phyloP scores from a whole-genome alignment of 257 asterid genomes.

The Linderniella brevidens region DNA sequence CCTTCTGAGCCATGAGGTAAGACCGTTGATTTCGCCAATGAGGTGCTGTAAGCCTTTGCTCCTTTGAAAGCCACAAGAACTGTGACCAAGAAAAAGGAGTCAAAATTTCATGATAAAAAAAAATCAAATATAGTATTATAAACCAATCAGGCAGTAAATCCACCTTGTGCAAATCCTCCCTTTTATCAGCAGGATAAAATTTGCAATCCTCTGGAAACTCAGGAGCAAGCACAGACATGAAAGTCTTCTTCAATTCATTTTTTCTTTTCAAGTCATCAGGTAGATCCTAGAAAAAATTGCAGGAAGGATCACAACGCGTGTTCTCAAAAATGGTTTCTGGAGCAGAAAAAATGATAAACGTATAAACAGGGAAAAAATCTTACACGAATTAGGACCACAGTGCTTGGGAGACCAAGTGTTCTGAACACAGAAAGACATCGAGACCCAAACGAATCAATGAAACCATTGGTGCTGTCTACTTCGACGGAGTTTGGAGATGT shows the following conservation, averaged over 20 bases:
- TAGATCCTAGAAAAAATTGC: constrained; percentile 37
- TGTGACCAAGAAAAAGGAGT: constrained; percentile 15
- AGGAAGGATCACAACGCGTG: constrained; percentile 3
- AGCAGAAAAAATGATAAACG: background rate
- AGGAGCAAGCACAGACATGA: constrained; percentile 49
- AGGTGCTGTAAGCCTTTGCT: constrained; percentile 63
- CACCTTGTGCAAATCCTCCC: constrained; percentile 88
- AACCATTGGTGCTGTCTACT: constrained; percentile 22
- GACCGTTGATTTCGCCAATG: constrained; percentile 83
- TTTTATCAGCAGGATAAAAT: constrained; percentile 69
- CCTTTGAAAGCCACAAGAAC: constrained; percentile 79
- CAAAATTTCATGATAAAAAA: constrained; percentile 4
- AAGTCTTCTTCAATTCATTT: constrained; percentile 53
- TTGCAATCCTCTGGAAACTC: constrained; percentile 92
- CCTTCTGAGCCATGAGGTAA: constrained; percentile 82
- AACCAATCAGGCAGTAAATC: background rate
- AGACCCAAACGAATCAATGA: constrained; percentile 82
- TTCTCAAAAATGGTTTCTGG: constrained; percentile 3
- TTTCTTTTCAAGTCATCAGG: constrained; percentile 53
- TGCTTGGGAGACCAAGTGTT: constrained; percentile 85
- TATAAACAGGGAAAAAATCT: constrained; percentile 13
- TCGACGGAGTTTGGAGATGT: constrained; percentile 59
- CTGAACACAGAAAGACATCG: constrained; percentile 83
- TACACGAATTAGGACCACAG: constrained; percentile 82
- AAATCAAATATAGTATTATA: constrained; percentile 3